These are phyloP conservation scores for Pisolithus thermaeus DNA, from an alignment of 1,284 basidiomycete genomes.

Conservation along the genomic window DNA sequence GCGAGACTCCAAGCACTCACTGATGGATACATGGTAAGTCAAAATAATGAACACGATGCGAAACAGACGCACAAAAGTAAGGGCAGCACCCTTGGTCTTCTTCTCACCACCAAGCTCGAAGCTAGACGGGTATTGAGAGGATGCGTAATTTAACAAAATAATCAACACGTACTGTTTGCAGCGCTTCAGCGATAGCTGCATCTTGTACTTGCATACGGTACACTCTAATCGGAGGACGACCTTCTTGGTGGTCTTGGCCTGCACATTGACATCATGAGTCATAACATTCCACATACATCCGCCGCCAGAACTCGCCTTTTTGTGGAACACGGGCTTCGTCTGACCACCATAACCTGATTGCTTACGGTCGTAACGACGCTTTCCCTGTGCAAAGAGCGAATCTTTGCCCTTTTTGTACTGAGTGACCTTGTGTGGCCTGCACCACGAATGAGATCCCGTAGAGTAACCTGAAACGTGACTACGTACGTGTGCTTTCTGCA, in stretches of 20 bases:
- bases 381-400: slow-evolving; percentile 95
- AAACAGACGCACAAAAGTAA: slow-evolving; percentile 72
- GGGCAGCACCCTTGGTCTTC: slow-evolving; percentile 97
- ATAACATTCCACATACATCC: background rate
- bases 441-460: background rate
- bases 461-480: slow-evolving; percentile 9
- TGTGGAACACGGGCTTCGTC: slow-evolving; percentile 99
- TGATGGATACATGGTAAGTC: background rate
- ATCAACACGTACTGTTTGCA: slow-evolving; percentile 86
- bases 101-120: slow-evolving; percentile 99
- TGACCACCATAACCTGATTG: slow-evolving; percentile 99
- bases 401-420: slow-evolving; percentile 99
- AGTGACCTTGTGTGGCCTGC: slow-evolving; percentile 90
- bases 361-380: slow-evolving; percentile 99
- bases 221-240: slow-evolving; percentile 97
- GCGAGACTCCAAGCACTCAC: background rate
- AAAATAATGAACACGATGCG: background rate
- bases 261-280: slow-evolving; percentile 5
- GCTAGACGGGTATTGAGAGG: slow-evolving; percentile 40
- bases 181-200: slow-evolving; percentile 93
- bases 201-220: slow-evolving; percentile 98
- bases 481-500: slow-evolving; percentile 97
- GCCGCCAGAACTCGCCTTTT: slow-evolving; percentile 61
- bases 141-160: background rate
- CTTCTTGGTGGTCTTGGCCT: slow-evolving; percentile 99